Evolutionary conservation across 2,329 filamentous ascomycete species (phyloP).

Genomic region (Cladorrhinum sp.): DNA sequence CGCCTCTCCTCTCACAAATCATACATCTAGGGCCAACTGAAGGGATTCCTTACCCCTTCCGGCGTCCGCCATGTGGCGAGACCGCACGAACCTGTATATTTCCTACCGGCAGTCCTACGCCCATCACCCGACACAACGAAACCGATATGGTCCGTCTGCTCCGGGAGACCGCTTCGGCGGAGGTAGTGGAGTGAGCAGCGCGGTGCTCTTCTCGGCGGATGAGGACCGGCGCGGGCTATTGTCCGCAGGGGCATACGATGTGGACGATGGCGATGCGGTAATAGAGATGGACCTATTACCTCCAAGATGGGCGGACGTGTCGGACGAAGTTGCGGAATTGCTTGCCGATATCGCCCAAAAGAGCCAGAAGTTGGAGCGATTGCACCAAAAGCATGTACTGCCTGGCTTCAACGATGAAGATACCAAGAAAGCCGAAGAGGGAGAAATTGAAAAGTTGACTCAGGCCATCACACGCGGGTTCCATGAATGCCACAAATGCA

Average conservation of each 20-base stretch:
- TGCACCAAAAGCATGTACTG: conserved; percentile 95
- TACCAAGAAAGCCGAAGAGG: conserved; percentile 80
- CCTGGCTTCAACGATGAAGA: conserved; percentile 96
- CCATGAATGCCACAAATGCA: conserved; percentile 83
- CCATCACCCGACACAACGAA: conserved; percentile 87
- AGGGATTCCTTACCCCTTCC: conserved; percentile 28
- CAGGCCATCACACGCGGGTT: conserved; percentile 87
- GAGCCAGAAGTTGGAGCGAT: conserved; percentile 79
- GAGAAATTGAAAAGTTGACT: conserved; percentile 85
- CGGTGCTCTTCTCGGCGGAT: conserved; percentile 54
- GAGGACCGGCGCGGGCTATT: conserved; percentile 73
- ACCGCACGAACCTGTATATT: conserved; percentile 98
- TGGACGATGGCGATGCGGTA: conserved; percentile 88
- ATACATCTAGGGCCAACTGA: conserved; percentile 18
- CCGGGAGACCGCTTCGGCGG: conserved; percentile 44
- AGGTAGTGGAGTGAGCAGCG: conserved; percentile 49
- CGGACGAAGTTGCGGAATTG: conserved; percentile 85
- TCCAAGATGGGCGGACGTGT: conserved; percentile 91
- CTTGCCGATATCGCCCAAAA: conserved; percentile 78
- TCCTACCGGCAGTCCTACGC: conserved; percentile 98
- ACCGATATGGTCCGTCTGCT: conserved; percentile 55
- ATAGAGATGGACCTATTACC: conserved; percentile 98
- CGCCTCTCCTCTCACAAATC: conserved; percentile 12
- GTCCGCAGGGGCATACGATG: conserved; percentile 70
- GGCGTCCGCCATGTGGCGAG: conserved; percentile 88